Base-by-base conservation (phyloP, 1,284 basidiomycete species). In the Schizophyllum commune region DNA sequence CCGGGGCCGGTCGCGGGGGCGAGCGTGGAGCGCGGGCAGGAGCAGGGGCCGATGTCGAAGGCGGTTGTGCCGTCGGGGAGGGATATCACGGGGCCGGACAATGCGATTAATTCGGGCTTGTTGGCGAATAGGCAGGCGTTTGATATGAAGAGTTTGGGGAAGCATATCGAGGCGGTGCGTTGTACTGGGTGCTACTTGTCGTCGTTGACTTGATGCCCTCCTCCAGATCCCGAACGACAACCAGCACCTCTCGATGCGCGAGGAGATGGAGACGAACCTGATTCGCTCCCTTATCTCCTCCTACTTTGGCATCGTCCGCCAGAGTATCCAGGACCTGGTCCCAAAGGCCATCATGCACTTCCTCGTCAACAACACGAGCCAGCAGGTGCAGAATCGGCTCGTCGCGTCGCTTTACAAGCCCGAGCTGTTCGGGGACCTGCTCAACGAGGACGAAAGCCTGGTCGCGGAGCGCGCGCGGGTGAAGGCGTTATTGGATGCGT, bases 71-170 rank as follows among this genome's bases (percentile, higher is more conserved):
- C 82, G 17, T 76, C 78, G 8, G 89, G 88, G 17, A 73, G 86
- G 58, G 88, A 91, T 64, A 66, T 86, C 39, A 83, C 82, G 17
- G 82, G 77, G 6, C 70, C 74, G 13, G 85, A 88, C 62, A 70
- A 32, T 47, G 53, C 60, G 33, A 47, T 54, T 27, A 91, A 83
- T 68, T 91, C 95, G 57, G 39, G 39, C 13, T 17, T 47, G 17
- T 17, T 47, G 39, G 39, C 39, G 4, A 47, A 47, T 8, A 47
- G 39, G 39, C 39, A 47, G 17, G 95, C 93, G 51, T 98, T 88
- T 74, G 96, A 99, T 73, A 99, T 99, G 97, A 98, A 96, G 83
- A 96, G 94, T 70, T 79, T 99, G 57, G 94, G 96, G 63, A 96
- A 91, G 77, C 96, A 99, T 69, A 91, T 96, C 64, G 94, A 96